Base-by-base conservation (phyloP, 1,139 yeast genomes). In the Blastobotrys arbuscula region DNA sequence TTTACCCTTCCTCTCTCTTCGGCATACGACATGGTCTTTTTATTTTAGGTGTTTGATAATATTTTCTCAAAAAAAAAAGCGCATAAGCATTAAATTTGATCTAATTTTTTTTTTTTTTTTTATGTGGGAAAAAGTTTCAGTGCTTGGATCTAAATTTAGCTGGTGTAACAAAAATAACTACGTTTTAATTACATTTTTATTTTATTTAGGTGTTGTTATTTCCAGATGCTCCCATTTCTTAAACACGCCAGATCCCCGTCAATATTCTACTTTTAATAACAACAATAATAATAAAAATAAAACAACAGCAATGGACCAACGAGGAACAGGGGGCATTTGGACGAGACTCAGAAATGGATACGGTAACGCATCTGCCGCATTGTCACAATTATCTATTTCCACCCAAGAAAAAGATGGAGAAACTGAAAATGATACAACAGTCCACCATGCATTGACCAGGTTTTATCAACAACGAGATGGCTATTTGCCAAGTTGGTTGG, bases 1-100 rank as follows among this genome's bases (percentile, higher is more conserved):
- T 50, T 55, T 2, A 67, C 70, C 28, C 72, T 48, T 1, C 75
- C 76, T 48, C 74, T 53, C 45, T 59, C 63, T 16, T 58, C 54
- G 23, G 59, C 55, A 30, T 40, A 40, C 16, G 38, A 34, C 23
- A 34, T 34, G 3, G 5, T 20, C 23, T 12, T 20, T 18, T 18
- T n/a, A n/a, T n/a, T n/a, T n/a, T n/a, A n/a, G n/a, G n/a, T n/a
- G n/a, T n/a, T n/a, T n/a, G n/a, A n/a, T n/a, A n/a, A n/a, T n/a
- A n/a, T n/a, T n/a, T n/a, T n/a, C n/a, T n/a, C n/a, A n/a, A n/a
- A n/a, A n/a, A n/a, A n/a, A n/a, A n/a, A n/a, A n/a, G n/a, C n/a
- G n/a, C n/a, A n/a, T n/a, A n/a, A n/a, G n/a, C n/a, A n/a, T n/a
- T n/a, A n/a, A n/a, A n/a, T n/a, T n/a, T n/a, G n/a, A n/a, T n/a